Evolutionary conservation across 495 filamentous ascomycete species (phyloP).

Genomic region (Aspergillus sclerotiicarbonarius): DNA sequence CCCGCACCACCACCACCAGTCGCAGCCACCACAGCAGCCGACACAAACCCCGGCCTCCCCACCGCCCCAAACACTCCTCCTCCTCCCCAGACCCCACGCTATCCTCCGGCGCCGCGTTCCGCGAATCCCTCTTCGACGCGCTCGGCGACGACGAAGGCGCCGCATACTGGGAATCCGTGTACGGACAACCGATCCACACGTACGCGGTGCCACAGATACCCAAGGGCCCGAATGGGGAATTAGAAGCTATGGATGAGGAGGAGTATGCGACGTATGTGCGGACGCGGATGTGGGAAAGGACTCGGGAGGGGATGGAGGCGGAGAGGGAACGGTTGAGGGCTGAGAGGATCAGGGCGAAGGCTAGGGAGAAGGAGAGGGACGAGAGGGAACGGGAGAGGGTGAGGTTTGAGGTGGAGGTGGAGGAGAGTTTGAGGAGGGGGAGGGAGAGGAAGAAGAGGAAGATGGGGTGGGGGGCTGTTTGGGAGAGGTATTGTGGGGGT

Average conservation of each 20-base stretch:
- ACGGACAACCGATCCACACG: conserved; percentile 83
- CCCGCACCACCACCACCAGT: too few species aligned
- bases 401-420: conserved; percentile 45
- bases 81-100: conserved; percentile 20
- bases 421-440: conserved; percentile 52
- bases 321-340: conserved; percentile 63
- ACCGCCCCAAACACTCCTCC: conserved; percentile 56
- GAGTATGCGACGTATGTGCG: conserved; percentile 86
- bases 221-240: conserved; percentile 50
- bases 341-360: conserved; percentile 50
- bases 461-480: conserved; percentile 52
- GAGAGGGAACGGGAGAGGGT: conserved; percentile 30
- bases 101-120: conserved; percentile 72
- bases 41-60: conserved; percentile 53
- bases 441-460: conserved; percentile 46
- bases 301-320: conserved; percentile 60
- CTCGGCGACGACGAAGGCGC: conserved; percentile 97
- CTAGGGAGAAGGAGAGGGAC: conserved; percentile 38
- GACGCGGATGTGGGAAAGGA: conserved; percentile 89
- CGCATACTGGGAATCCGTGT: conserved; percentile 89
- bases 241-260: conserved; percentile 87
- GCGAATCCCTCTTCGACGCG: conserved; percentile 97
- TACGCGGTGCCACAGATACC: conserved; percentile 47
- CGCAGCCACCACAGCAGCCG: conserved; percentile 82
- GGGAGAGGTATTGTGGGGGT: conserved; percentile 60